A percentile compares a stretch with the other conserved stretches of the same genome.
These are phyloP conservation scores for Begonia loranthoides DNA, from an alignment of 306 rosid genomes.

Conservation along the genomic window DNA sequence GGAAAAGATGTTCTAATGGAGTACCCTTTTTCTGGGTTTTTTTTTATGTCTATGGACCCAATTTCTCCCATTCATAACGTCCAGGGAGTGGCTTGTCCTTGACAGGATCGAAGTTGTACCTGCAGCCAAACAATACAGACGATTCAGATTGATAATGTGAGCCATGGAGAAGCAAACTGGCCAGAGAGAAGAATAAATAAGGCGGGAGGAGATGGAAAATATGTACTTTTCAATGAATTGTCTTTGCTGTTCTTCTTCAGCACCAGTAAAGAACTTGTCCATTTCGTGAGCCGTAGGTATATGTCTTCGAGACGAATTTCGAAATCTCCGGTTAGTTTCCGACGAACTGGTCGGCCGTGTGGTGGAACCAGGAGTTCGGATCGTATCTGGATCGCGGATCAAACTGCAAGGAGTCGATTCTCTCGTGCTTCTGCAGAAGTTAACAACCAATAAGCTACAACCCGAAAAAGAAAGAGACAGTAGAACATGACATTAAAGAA, in stretches of 20 bases:
- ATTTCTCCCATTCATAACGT: conserved; percentile 73
- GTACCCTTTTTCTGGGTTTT: conserved; percentile 11
- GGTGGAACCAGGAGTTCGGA: conserved; percentile 71
- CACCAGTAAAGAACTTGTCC: conserved; percentile 71
- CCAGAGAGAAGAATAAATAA: too few relatives aligned
- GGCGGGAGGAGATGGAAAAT: background rate
- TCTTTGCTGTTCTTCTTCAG: conserved; percentile 59
- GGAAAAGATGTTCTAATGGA: conserved; percentile 31
- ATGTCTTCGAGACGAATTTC: conserved; percentile 36
- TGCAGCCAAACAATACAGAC: conserved; percentile 20
- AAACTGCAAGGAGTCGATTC: conserved; percentile 93
- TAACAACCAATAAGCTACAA: too few relatives aligned
- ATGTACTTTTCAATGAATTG: conserved; percentile 70
- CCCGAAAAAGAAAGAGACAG: too few relatives aligned
- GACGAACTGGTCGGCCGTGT: conserved; percentile 54
- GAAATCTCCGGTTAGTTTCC: conserved; percentile 30
- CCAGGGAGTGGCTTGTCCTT: conserved; percentile 76
- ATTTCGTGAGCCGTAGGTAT: conserved; percentile 62
- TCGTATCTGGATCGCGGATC: conserved; percentile 53
- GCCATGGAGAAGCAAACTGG: too few relatives aligned
- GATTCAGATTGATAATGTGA: background rate
- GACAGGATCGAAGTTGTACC: conserved; percentile 93
- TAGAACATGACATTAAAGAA: too few relatives aligned
- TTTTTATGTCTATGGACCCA: conserved; percentile 25
- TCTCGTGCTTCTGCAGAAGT: conserved; percentile 51